Percentiles rank a stretch among this genome's conserved stretches.
phyloP scores from a whole-genome alignment of 169 alveolate species.

The Eimeria necatrix region DNA sequence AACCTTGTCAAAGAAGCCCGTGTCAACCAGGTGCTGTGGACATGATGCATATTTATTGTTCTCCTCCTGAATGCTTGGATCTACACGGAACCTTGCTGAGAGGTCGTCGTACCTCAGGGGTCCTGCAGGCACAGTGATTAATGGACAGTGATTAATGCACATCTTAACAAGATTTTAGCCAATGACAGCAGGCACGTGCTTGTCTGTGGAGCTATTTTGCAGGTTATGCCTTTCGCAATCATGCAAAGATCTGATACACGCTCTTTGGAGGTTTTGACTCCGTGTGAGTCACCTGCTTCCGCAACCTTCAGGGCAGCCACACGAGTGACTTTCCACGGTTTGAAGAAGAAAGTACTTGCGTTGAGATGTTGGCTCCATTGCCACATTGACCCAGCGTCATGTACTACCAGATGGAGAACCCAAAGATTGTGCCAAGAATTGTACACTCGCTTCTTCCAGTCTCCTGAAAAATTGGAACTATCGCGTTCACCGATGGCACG shows the following conservation, averaged over 20 bases:
- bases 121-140: neutral
- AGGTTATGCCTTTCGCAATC: too few relatives aligned
- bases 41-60: neutral
- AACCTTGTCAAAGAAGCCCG: constrained; percentile 41
- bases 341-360: constrained; percentile 60
- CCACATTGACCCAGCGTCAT: constrained; percentile 59
- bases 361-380: constrained; percentile 67
- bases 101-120: constrained; percentile 64
- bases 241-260: too few relatives aligned
- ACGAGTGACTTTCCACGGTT: constrained; percentile 75
- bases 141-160: too few relatives aligned
- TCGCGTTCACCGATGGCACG: constrained; percentile 55
- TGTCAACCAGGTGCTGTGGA: constrained; percentile 41
- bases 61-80: constrained; percentile 3
- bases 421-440: constrained; percentile 70
- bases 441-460: constrained; percentile 67
- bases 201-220: too few relatives aligned
- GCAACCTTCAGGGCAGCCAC: constrained; percentile 27
- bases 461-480: neutral
- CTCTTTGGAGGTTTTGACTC: neutral
- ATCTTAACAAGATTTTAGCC: too few relatives aligned
- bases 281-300: constrained; percentile 44
- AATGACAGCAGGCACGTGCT: too few relatives aligned
- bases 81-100: constrained; percentile 43
- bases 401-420: neutral